phyloP scores from a whole-genome alignment of 306 rosid species.

The Oemleria cerasiformis region DNA sequence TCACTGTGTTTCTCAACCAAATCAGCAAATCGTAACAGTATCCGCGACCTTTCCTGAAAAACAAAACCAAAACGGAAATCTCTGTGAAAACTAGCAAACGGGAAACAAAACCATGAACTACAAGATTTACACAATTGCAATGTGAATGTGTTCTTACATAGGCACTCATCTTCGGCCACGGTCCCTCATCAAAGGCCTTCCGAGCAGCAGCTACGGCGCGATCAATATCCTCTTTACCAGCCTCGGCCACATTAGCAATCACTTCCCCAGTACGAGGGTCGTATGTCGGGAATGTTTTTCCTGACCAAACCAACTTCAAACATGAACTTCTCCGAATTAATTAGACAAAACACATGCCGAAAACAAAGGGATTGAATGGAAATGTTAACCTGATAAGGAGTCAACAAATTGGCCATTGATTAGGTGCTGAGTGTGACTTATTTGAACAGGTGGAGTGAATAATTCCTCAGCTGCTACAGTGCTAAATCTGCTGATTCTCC shows the following conservation, averaged over 20 bases:
- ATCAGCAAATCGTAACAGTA: constrained; percentile 79
- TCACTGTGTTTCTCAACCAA: constrained; percentile 69
- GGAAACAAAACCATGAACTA: constrained; percentile 3
- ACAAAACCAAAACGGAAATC: background rate
- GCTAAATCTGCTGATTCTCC: constrained; percentile 45
- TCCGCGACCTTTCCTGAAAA: constrained; percentile 73
- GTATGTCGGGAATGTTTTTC: constrained; percentile 82
- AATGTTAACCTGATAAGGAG: constrained; percentile 69
- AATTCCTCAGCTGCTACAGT: constrained; percentile 60
- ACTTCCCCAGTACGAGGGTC: constrained; percentile 91
- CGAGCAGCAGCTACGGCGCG: constrained; percentile 94
- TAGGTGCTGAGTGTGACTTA: constrained; percentile 57
- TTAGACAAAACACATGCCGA: background rate
- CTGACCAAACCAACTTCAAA: constrained; percentile 34
- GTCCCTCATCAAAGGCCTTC: constrained; percentile 93
- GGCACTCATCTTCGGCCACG: constrained; percentile 91
- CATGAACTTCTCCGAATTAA: constrained; percentile 4
- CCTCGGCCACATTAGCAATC: constrained; percentile 84
- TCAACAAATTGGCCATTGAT: constrained; percentile 84
- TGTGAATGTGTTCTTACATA: constrained; percentile 45
- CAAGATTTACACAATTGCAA: background rate
- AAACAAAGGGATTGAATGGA: background rate
- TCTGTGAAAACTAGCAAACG: background rate
- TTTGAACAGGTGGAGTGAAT: constrained; percentile 65
- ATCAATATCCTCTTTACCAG: constrained; percentile 70